Evolutionary conservation across 139 green algal genomes (phyloP).

Genomic region (Nannochloris sp.): DNA sequence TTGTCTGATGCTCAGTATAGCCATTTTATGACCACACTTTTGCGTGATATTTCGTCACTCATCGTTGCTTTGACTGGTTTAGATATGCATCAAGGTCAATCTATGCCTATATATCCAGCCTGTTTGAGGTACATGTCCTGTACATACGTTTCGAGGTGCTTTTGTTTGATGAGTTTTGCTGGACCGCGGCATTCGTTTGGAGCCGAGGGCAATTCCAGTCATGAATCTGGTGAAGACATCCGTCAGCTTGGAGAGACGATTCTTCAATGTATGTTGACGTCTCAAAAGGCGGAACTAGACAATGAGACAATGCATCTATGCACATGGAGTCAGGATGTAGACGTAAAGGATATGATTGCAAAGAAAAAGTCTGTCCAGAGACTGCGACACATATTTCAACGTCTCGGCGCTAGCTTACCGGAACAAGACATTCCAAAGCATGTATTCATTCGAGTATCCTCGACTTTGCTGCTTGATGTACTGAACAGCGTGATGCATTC

Average conservation of each 20-base stretch:
- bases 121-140: constrained; percentile 6
- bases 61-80: background rate
- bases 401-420: background rate
- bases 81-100: background rate
- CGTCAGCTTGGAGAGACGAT: background rate
- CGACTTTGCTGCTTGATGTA: background rate
- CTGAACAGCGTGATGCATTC: constrained; percentile 14
- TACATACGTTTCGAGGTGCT: background rate
- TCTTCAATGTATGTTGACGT: background rate
- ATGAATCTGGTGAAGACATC: background rate
- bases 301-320: background rate
- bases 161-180: background rate
- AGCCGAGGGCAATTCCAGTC: background rate
- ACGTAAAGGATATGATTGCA: background rate
- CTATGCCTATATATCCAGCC: background rate
- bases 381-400: background rate
- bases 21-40: too few relatives aligned
- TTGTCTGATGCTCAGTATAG: too few relatives aligned
- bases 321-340: background rate
- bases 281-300: background rate
- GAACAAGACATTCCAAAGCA: constrained; percentile 9
- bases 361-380: constrained; percentile 4
- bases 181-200: background rate
- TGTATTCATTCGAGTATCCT: constrained; percentile 6
- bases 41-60: too few relatives aligned